Evolutionary conservation across 2,329 filamentous ascomycete genomes (phyloP), one percentile per base, ranked within the genome.

Genomic region (Fusarium praegraminearum): DNA sequence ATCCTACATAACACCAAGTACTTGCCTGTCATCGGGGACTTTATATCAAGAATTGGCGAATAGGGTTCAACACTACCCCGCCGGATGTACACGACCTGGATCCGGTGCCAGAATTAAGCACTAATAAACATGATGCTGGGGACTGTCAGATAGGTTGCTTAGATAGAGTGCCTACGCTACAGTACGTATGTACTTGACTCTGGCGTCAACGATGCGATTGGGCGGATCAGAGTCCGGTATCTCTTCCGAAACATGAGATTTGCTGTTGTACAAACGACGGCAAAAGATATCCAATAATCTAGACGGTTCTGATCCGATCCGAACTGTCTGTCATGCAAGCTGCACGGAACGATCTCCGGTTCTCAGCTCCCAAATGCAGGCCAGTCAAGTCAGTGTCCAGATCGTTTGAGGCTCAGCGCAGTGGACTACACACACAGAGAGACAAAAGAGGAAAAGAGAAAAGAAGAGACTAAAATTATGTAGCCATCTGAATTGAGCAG

Each of bases 321-420:
- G 15, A 35, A 20, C 32, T 26, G 12, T 35, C 7, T 22, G 12
- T 12, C 24, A 51, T 51, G 49, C 49, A 40, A 22, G 49, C 16
- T 52, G 24, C 6, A n/a, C 49, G 49, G 49, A 28, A 30, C 12
- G 24, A 52, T 30, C 35, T 52, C 35, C 24, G 18, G 24, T 30
- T 52, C 24, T 36, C 35, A 52, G 49, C 24, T 51, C n/a, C 15
- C 28, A 30, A 20, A 40, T 36, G 49, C 49, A n/a, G 47, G 24
- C 18, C 16, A 28, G 24, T 36, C 20, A 22, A 22, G 20, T 22
- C 20, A 22, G 20, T 22, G 20, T 22, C 28, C 16, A 57, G 32
- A 60, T 38, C 44, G 49, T 43, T 65, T 65, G 62, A 65, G 61
- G 62, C 61, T 65, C 43, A 44, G 38, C 51, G 20, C 20, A 22